Conservation (phyloP, 306 rosid genomes). For the Fragaria ananassa region DNA sequence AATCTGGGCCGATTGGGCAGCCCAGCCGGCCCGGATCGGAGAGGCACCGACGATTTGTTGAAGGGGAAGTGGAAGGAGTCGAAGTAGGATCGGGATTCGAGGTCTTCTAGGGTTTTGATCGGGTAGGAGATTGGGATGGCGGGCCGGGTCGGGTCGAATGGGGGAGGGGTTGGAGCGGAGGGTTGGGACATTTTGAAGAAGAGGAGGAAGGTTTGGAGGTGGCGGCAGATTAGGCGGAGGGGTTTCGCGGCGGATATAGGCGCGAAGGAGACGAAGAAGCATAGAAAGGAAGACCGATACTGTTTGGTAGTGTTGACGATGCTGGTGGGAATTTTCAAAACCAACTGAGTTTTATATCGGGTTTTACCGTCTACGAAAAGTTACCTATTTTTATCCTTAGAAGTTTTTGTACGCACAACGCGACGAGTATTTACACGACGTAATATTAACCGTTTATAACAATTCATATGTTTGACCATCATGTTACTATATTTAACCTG, state of each 20-base stretch:
- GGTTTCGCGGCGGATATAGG: conserved; percentile 27
- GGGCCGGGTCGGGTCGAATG: conserved; percentile 62
- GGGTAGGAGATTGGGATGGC: conserved; percentile 77
- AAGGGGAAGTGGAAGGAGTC: conserved; percentile 84
- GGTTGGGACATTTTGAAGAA: conserved; percentile 37
- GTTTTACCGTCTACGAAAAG: not conserved
- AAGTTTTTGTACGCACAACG: too few species aligned
- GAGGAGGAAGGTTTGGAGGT: conserved; percentile 7
- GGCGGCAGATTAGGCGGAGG: conserved; percentile 12
- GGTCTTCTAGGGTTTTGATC: conserved; percentile 70
- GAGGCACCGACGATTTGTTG: conserved; percentile 59
- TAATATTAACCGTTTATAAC: too few species aligned
- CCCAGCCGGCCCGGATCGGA: conserved; percentile 21
- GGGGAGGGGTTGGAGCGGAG: conserved; percentile 27
- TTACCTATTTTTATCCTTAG: too few species aligned
- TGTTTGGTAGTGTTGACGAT: not conserved
- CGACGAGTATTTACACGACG: too few species aligned
- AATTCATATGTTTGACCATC: too few species aligned
- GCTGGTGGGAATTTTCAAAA: conserved; percentile 13
- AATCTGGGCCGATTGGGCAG: conserved; percentile 67
- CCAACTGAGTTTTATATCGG: not conserved
- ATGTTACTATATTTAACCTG: too few species aligned
- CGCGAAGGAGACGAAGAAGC: conserved; percentile 29
- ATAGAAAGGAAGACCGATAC: not conserved
- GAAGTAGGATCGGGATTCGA: conserved; percentile 67